Evolutionary conservation across 2,329 filamentous ascomycete species (phyloP), one percentile per base, ranked within the genome.

Genomic region (Colletotrichum salicis): DNA sequence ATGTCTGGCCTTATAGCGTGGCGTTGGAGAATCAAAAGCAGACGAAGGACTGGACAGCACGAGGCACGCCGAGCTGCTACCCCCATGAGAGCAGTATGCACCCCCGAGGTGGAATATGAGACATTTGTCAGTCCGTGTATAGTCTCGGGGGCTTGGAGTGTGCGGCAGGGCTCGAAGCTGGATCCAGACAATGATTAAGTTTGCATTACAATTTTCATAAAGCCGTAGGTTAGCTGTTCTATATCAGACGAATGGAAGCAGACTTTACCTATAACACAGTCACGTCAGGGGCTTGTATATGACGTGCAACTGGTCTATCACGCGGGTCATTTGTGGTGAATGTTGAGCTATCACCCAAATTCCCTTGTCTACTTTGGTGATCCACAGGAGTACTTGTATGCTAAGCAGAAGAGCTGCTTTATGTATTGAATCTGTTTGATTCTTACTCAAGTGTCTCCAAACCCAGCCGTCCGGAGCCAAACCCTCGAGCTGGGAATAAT

Each of bases 1-100:
- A 29, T 66, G 51, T 71, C 62, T 58, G 62, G 67, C 61, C 59
- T 68, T 31, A 62, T 29, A 73, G 71, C 71, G 59, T 48, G 65
- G 69, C 65, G 69, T 74, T 75, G 72, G 70, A 67, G 65, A 74
- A 58, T 52, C 22, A 71, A 74, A 74, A 67, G 70, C 69, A 52
- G 61, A 54, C 37, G 57, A 45, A n/a, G 57, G 22, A 33, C 64
- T 57, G 68, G 68, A 54, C 68, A 64, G 70, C 54, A 64, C n/a
- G 54, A 72, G 56, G 27, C 22, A 70, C 51, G 60, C 48, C 29
- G 27, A 51, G 58, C 54, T 37, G 48, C 33, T 27, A 66, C 55
- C 55, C 13, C 29, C 29, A 3, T 29, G n/a, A 24, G 24, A 57
- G 60, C 59, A 59, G 60, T 41, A 35, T 48, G 61, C n/a, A 29